These are phyloP conservation scores for Phoma sp. DNA, from an alignment of 2,329 filamentous ascomycete genomes.

Conservation along the genomic window DNA sequence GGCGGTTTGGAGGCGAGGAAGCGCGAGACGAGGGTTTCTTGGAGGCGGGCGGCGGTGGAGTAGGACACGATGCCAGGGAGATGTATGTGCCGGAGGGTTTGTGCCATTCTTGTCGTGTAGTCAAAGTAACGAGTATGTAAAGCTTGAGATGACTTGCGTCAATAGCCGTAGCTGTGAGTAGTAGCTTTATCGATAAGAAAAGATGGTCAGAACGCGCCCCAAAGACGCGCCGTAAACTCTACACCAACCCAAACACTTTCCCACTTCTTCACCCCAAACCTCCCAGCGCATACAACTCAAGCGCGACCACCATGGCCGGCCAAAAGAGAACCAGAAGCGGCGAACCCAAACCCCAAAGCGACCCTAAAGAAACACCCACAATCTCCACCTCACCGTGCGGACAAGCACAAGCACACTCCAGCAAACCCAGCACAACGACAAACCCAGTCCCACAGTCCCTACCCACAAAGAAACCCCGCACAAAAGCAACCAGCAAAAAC, in stretches of 20 bases:
- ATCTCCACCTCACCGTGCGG: constrained; percentile 2
- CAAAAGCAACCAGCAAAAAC: constrained; percentile 7
- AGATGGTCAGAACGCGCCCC: constrained; percentile 21
- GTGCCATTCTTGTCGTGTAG: constrained; percentile 3
- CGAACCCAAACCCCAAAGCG: constrained; percentile 23
- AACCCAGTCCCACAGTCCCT: not conserved
- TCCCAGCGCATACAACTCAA: not conserved
- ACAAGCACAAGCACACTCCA: constrained; percentile 23
- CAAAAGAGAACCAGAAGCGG: constrained; percentile 37
- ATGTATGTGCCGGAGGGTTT: constrained; percentile 64
- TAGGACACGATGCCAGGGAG: constrained; percentile 63
- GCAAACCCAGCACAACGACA: constrained; percentile 19
- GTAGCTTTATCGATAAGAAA: constrained; percentile 25
- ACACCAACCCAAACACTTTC: not conserved
- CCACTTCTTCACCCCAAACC: not conserved
- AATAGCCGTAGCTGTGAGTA: constrained; percentile 1
- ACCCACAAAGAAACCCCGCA: not conserved
- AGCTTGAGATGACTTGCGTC: not conserved
- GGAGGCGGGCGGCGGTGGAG: constrained; percentile 60
- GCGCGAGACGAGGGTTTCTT: constrained; percentile 61
- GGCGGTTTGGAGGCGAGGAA: constrained; percentile 68
- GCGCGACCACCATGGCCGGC: constrained; percentile 21
- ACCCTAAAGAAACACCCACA: not conserved
- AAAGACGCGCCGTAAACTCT: not conserved
- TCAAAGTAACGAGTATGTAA: not conserved